phyloP scores from a whole-genome alignment of 768 basidiomycete genomes.

The Tephrocybe sp. region DNA sequence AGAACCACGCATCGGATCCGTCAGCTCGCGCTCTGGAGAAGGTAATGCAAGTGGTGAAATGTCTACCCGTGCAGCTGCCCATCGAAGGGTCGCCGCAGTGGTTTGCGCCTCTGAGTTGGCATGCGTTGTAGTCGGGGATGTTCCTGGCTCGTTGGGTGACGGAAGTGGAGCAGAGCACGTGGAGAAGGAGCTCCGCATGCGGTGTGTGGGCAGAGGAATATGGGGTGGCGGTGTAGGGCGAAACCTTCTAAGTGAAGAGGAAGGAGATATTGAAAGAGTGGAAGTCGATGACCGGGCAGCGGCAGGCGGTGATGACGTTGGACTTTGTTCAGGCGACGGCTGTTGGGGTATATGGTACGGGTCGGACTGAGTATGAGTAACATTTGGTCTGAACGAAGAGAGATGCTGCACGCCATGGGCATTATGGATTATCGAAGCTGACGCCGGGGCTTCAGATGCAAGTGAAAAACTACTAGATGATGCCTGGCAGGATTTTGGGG shows the following conservation, averaged over 20 bases:
- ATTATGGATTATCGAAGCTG: background rate
- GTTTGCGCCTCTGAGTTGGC: slow-evolving; percentile 57
- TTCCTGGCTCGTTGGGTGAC: slow-evolving; percentile 19
- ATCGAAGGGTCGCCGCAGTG: slow-evolving; percentile 79
- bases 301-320: slow-evolving; percentile 3
- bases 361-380: background rate
- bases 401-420: background rate
- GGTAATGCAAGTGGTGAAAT: slow-evolving; percentile 87
- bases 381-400: background rate
- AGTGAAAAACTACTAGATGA: slow-evolving; percentile 8
- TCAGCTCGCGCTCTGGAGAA: slow-evolving; percentile 88
- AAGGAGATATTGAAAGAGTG: slow-evolving; percentile 13
- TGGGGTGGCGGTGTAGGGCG: slow-evolving; percentile 16
- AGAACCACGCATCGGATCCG: slow-evolving; percentile 84
- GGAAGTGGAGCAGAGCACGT: slow-evolving; percentile 18
- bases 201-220: slow-evolving; percentile 17
- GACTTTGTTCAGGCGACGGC: background rate
- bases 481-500: slow-evolving; percentile 36
- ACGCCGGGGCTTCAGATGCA: slow-evolving; percentile 1
- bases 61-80: slow-evolving; percentile 81
- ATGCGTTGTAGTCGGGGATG: slow-evolving; percentile 18
- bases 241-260: slow-evolving; percentile 13
- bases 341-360: background rate
- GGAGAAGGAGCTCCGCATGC: slow-evolving; percentile 24
- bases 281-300: slow-evolving; percentile 11